These are phyloP conservation scores for Mycogone perniciosa DNA, from an alignment of 2,329 filamentous ascomycete genomes.

Conservation along the genomic window DNA sequence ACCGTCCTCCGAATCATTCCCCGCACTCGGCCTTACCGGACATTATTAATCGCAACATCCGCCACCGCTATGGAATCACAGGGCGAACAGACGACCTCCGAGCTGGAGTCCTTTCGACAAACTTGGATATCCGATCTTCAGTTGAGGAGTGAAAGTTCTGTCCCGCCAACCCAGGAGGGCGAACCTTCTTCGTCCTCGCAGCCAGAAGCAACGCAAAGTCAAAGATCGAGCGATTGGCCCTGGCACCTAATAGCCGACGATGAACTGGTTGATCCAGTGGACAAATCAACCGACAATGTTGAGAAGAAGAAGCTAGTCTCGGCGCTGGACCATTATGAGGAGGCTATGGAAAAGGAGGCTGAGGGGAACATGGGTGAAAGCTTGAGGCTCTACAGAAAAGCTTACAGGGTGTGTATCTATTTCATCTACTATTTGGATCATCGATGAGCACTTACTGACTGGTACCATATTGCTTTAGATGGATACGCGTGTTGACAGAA, in stretches of 20 bases:
- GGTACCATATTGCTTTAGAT: conserved; percentile 45
- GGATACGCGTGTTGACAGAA: conserved; percentile 75
- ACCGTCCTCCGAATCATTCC: background rate
- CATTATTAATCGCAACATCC: background rate
- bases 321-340: conserved; percentile 88
- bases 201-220: conserved; percentile 1
- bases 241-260: conserved; percentile 4
- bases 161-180: background rate
- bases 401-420: conserved; percentile 60
- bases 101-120: conserved; percentile 78
- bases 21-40: conserved; percentile 12
- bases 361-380: conserved; percentile 86
- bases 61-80: conserved; percentile 14
- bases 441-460: background rate
- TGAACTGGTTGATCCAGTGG: background rate
- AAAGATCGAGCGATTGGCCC: background rate
- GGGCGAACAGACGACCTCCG: conserved; percentile 42
- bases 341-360: conserved; percentile 80
- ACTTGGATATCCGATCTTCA: conserved; percentile 83
- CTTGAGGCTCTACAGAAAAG: conserved; percentile 78
- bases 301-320: conserved; percentile 37
- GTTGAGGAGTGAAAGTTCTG: conserved; percentile 21
- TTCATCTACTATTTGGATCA: too few relatives aligned
- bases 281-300: too few relatives aligned
- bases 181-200: background rate